Percentiles rank a stretch among this genome's conserved stretches.
These are phyloP conservation scores for Moesziomyces sp. DNA, from an alignment of 1,284 basidiomycete species.

Conservation along the genomic window DNA sequence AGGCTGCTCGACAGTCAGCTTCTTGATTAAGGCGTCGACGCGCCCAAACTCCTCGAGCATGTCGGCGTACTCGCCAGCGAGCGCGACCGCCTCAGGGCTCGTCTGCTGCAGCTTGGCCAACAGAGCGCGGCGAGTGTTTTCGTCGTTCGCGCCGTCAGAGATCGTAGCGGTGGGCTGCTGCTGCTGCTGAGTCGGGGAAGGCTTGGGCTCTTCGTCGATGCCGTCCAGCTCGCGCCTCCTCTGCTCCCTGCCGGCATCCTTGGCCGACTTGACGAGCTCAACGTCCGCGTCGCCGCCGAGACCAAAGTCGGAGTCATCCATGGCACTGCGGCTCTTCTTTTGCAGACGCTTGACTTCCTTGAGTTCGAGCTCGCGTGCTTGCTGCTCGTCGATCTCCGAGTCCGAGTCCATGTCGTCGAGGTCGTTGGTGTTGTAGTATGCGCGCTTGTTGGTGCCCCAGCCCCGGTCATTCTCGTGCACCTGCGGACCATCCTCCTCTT, in stretches of 20 bases:
- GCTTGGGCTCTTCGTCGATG: slow-evolving; percentile 4
- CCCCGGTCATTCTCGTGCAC: slow-evolving; percentile 71
- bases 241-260: slow-evolving; percentile 53
- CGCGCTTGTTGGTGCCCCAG: slow-evolving; percentile 64
- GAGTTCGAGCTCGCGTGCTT: slow-evolving; percentile 77
- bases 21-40: slow-evolving; percentile 73
- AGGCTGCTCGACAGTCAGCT: slow-evolving; percentile 72
- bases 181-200: background rate
- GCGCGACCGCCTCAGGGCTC: slow-evolving; percentile 77
- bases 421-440: slow-evolving; percentile 65
- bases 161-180: background rate
- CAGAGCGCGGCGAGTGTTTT: slow-evolving; percentile 68
- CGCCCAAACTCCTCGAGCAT: slow-evolving; percentile 72
- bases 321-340: slow-evolving; percentile 76
- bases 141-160: slow-evolving; percentile 7
- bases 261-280: slow-evolving; percentile 43
- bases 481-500: slow-evolving; percentile 72
- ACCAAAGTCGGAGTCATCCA: slow-evolving; percentile 86
- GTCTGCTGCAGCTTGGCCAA: slow-evolving; percentile 81
- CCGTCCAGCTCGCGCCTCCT: slow-evolving; percentile 56
- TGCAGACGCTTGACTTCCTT: slow-evolving; percentile 86
- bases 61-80: slow-evolving; percentile 72
- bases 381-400: slow-evolving; percentile 68
- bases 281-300: slow-evolving; percentile 73
- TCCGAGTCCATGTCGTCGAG: slow-evolving; percentile 62